These are phyloP conservation scores for Aspergillus sclerotiicarbonarius DNA, from an alignment of 495 filamentous ascomycete species.

Conservation along the genomic window DNA sequence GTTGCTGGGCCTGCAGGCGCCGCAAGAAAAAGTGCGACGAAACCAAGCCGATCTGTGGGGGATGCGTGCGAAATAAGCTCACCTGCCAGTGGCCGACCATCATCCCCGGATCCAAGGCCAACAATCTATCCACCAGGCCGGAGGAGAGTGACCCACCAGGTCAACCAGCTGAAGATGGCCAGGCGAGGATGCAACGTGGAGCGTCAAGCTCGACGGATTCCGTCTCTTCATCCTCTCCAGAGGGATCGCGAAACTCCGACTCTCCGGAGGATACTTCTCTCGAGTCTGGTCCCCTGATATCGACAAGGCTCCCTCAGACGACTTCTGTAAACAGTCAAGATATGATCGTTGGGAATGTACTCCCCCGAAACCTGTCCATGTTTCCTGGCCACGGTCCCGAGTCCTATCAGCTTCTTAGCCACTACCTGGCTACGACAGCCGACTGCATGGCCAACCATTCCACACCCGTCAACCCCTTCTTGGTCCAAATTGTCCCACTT, in stretches of 20 bases:
- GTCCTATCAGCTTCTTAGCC: conserved; percentile 34
- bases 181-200: not conserved
- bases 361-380: conserved; percentile 33
- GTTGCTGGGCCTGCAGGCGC: conserved; percentile 80
- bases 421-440: conserved; percentile 37
- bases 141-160: not conserved
- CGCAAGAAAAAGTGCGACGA: conserved; percentile 97
- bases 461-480: conserved; percentile 36
- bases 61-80: conserved; percentile 39
- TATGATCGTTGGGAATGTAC: conserved; percentile 21
- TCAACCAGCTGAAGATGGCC: not conserved
- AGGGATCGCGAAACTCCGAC: conserved; percentile 4
- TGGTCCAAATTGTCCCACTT: conserved; percentile 38
- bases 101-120: conserved; percentile 18
- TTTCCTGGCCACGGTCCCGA: conserved; percentile 34
- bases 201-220: conserved; percentile 4
- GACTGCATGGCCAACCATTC: conserved; percentile 41
- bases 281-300: conserved; percentile 1
- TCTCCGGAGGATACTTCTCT: not conserved
- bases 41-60: conserved; percentile 68
- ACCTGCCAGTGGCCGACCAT: conserved; percentile 32
- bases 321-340: not conserved
- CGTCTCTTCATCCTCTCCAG: not conserved
- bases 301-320: not conserved
- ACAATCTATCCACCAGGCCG: not conserved